Evolutionary conservation across 2,329 filamentous ascomycete species (phyloP), one percentile per base, ranked within the genome.

Genomic region (Thielaviopsis ethacetica): DNA sequence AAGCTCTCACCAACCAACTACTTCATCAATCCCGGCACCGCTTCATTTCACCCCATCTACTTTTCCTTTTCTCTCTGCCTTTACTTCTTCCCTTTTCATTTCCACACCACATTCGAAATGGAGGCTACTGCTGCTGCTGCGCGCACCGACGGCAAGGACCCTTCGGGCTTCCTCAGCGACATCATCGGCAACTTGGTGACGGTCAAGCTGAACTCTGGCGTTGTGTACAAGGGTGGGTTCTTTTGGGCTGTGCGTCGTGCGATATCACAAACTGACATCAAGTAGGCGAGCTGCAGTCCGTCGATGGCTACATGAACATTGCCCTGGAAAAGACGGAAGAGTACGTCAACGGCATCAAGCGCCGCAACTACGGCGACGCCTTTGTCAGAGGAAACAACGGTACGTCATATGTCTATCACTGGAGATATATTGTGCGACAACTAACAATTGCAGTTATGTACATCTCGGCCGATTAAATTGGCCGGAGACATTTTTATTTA

Each of bases 281-380:
- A 38, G 19, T 63, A 96, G 91, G 93, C 65, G 90, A 96, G 70
- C 80, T 97, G 44, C 91, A 97, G 70, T 95, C 91, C 0, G 91
- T 98, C 55, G 93, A 98, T 71, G 93, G 93, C 57, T 98, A 97
- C 74, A 98, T 98, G 93, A 98, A 98, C 74, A 96, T 98, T 70
- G 91, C 93, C 13, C 81, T 98, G 30, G 93, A 98, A 72, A 93
- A 95, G 74, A 95, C 90, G 21, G 85, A 88, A 64, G 93, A 98
- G 73, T 90, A 85, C 66, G 86, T 96, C 65, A 86, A 95, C 68
- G 91, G 91, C 50, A 81, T 83, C 63, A 82, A 91, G 72, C 81
- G 86, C 66, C 81, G 88, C 66, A 86, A 81, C 58, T 96, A 95
- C 69, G 91, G 91, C 7, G 91, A 97, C 76, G 89, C 91, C 5